Percentiles rank a stretch among this genome's conserved stretches.
Conservation (phyloP, 73 alveolate genomes). For the Paramecium tetraurelia region DNA sequence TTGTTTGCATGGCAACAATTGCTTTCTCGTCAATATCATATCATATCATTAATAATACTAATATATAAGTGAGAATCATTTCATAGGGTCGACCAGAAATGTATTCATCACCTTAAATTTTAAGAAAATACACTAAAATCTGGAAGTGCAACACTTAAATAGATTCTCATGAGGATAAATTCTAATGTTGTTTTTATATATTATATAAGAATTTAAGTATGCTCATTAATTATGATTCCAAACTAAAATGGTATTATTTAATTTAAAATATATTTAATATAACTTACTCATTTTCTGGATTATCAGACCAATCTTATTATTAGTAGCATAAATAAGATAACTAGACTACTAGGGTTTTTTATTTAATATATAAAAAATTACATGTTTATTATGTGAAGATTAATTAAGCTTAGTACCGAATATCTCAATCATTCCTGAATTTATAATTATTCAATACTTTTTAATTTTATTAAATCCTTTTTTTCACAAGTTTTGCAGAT, state of each 20-base stretch:
- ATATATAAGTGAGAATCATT: background rate
- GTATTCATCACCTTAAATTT: background rate
- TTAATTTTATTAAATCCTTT: background rate
- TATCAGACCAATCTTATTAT: too few relatives aligned
- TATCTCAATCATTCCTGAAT: background rate
- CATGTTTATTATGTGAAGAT: too few relatives aligned
- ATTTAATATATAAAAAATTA: too few relatives aligned
- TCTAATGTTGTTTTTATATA: background rate
- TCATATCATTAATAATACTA: background rate
- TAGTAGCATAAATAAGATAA: too few relatives aligned
- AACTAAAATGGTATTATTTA: too few relatives aligned
- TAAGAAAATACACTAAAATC: background rate
- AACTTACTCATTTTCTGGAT: too few relatives aligned
- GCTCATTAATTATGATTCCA: background rate
- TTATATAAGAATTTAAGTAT: background rate
- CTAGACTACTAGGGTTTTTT: too few relatives aligned
- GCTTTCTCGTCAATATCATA: background rate
- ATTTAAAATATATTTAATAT: too few relatives aligned
- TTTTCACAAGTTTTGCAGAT: background rate
- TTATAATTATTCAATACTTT: background rate
- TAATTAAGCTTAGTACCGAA: too few relatives aligned
- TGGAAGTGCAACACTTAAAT: background rate
- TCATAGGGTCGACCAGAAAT: background rate
- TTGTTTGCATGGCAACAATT: background rate
- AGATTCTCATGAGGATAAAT: background rate